phyloP scores from a whole-genome alignment of 306 rosid species.

The Inga leiocalycina region DNA sequence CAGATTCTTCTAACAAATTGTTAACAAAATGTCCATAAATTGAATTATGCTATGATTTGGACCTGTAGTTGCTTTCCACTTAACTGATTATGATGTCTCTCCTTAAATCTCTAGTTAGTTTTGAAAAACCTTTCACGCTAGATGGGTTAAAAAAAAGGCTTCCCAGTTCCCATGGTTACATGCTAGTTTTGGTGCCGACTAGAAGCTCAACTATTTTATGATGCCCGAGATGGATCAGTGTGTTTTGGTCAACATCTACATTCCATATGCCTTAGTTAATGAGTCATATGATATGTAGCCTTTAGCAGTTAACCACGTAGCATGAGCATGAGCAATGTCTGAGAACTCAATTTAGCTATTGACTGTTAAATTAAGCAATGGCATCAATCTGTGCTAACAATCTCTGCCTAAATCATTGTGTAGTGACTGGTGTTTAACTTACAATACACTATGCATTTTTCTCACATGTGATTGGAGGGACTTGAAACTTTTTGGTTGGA shows the following conservation, averaged over 20 bases:
- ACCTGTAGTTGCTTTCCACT: no score
- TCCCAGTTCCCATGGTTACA: neutral
- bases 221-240: neutral
- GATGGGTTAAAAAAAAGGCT: neutral
- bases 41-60: no score
- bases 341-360: conserved; percentile 22
- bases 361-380: neutral
- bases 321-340: conserved; percentile 36
- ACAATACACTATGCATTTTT: neutral
- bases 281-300: no score
- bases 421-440: neutral
- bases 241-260: neutral
- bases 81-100: no score
- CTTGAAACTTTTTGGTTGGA: no score
- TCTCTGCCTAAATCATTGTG: conserved; percentile 73
- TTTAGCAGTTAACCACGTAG: no score
- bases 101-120: neutral
- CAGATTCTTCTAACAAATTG: no score
- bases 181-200: neutral
- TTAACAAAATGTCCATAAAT: no score
- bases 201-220: neutral
- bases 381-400: conserved; percentile 57
- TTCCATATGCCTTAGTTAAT: neutral
- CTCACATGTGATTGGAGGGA: neutral
- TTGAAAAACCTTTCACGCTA: neutral